Evolutionary conservation across 1,284 basidiomycete genomes (phyloP), one percentile per base, ranked within the genome.

Genomic region (Somion occarium): DNA sequence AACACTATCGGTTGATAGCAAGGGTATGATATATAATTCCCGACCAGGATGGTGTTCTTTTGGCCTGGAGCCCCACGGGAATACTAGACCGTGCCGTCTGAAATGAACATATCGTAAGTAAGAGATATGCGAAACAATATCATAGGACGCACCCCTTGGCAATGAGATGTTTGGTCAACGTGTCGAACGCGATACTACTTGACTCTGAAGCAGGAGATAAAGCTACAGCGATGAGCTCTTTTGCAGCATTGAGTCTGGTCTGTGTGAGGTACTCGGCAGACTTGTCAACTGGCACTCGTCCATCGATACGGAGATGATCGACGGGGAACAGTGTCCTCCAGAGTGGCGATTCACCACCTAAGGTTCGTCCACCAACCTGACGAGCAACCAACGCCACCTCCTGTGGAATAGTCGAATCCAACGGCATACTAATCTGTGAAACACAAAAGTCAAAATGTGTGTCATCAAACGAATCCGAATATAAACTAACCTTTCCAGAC

Each of bases 1-100:
- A 0, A 91, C 68, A 0, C 85, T 73, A 46, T 88, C 80, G 23
- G 70, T 73, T 13, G 88, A 77, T 18, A 78, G 73, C 4, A 97
- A 68, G 1, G 94, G 94, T 19, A 96, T 79, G 53, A 96, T 79
- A 62, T 98, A 98, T 27, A 96, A 69, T 65, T 98, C 94, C 56
- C 87, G 85, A 25, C 92, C 90, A 18, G 86, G 87, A 54, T 82
- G 78, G 55, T 80, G 69, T 4, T 91, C 88, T 56, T 86, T 83
- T 5, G 83, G 83, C 26, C 76, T 76, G 49, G 72, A 74, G 3
- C 87, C 88, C 85, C 91, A 93, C 11, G 92, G 93, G 56, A 91
- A 91, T 34, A 91, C 80, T 12, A 94, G 75, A 7, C 87, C 92
- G 66, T 94, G 89, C 20, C 93, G 91, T 52, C 91, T 93, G 64